Evolutionary conservation across 2,329 filamentous ascomycete genomes (phyloP).

Genomic region (Beauveria brongniartii): DNA sequence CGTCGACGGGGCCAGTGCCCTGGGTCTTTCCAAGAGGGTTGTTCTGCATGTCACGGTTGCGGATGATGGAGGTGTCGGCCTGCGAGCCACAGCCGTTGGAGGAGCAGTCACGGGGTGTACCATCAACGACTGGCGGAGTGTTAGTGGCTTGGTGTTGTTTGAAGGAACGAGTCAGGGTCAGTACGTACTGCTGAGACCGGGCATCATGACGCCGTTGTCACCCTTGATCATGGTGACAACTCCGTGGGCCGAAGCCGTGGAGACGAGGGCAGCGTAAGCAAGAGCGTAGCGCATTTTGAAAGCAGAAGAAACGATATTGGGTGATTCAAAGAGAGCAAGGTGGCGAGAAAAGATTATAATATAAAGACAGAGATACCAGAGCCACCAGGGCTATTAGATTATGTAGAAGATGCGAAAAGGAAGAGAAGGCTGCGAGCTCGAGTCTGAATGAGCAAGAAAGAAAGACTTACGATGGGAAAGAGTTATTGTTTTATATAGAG

Average conservation of each 20-base stretch:
- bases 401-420: not conserved
- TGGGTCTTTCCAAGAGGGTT: conserved; percentile 56
- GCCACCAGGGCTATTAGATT: conserved; percentile 10
- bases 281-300: conserved; percentile 24
- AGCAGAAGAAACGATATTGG: not conserved
- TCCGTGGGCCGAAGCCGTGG: conserved; percentile 49
- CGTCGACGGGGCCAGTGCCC: conserved; percentile 50
- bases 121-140: conserved; percentile 42
- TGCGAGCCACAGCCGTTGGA: conserved; percentile 55
- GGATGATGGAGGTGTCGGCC: conserved; percentile 63
- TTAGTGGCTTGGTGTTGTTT: not conserved
- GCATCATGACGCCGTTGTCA: conserved; percentile 55
- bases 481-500: not conserved
- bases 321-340: not conserved
- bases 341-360: conserved; percentile 1
- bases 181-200: conserved; percentile 37
- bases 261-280: conserved; percentile 28
- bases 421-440: not conserved
- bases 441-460: conserved; percentile 5
- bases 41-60: conserved; percentile 47
- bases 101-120: conserved; percentile 60
- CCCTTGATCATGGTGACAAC: conserved; percentile 48
- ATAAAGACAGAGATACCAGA: conserved; percentile 7
- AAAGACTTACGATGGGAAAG: not conserved
- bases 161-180: no score